Percentiles rank a stretch among this genome's conserved stretches.
Conservation (phyloP, 2,329 filamentous ascomycete genomes). For the Xylariomycetidae sp. region DNA sequence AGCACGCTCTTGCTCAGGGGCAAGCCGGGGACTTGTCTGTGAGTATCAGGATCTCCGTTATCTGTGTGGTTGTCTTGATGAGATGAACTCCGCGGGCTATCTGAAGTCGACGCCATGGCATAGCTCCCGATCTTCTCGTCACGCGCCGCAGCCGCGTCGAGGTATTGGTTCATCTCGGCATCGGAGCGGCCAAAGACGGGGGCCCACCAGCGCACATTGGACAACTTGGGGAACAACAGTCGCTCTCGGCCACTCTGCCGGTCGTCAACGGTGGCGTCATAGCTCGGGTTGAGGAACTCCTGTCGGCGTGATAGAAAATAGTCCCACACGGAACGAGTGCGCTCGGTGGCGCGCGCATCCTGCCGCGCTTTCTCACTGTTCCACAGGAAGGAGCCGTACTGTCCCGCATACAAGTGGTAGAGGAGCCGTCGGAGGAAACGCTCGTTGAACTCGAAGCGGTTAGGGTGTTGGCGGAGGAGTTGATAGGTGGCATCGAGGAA, state of each 20-base stretch:
- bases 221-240: slow-evolving; percentile 72
- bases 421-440: slow-evolving; percentile 83
- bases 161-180: slow-evolving; percentile 82
- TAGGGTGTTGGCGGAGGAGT: slow-evolving; percentile 77
- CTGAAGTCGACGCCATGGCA: slow-evolving; percentile 15
- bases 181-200: slow-evolving; percentile 82
- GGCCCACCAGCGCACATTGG: slow-evolving; percentile 89
- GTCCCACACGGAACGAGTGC: slow-evolving; percentile 87
- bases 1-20: slow-evolving; percentile 49
- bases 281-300: slow-evolving; percentile 80
- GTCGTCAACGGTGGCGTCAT: slow-evolving; percentile 72
- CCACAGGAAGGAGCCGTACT: slow-evolving; percentile 94
- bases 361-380: slow-evolving; percentile 88
- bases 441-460: slow-evolving; percentile 93
- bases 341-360: slow-evolving; percentile 62
- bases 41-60: slow-evolving; percentile 20
- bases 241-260: slow-evolving; percentile 74
- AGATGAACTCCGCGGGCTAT: background rate
- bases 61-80: too few species aligned
- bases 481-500: slow-evolving; percentile 95
- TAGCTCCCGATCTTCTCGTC: slow-evolving; percentile 37
- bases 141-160: slow-evolving; percentile 47
- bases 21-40: slow-evolving; percentile 35
- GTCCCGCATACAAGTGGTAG: slow-evolving; percentile 92
- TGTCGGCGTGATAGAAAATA: slow-evolving; percentile 80